Evolutionary conservation across 1,284 basidiomycete genomes (phyloP).

Genomic region (Leccinum variabile): DNA sequence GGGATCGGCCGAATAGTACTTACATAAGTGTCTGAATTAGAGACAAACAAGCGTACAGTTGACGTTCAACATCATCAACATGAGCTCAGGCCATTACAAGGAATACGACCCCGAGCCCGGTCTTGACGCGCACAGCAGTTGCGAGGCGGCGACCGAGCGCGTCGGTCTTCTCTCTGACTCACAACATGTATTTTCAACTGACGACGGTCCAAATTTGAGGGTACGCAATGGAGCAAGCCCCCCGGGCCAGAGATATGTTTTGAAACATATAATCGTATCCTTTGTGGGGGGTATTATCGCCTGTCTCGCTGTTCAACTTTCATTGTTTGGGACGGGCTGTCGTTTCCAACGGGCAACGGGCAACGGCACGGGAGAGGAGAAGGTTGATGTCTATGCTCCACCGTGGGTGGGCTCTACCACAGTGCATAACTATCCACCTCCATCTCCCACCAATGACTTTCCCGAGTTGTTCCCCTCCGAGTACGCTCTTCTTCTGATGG

Average conservation of each 20-base stretch:
- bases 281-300: constrained; percentile 28
- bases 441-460: constrained; percentile 65
- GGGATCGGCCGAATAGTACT: no score
- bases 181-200: constrained; percentile 3
- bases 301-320: constrained; percentile 31
- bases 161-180: constrained; percentile 23
- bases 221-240: neutral
- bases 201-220: neutral
- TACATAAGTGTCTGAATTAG: no score
- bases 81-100: constrained; percentile 18
- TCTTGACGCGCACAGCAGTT: constrained; percentile 4
- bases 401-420: constrained; percentile 71
- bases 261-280: constrained; percentile 29
- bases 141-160: constrained; percentile 14
- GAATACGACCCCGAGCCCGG: constrained; percentile 28
- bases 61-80: neutral
- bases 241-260: constrained; percentile 13
- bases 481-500: constrained; percentile 16
- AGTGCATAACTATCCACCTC: constrained; percentile 68
- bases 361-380: neutral
- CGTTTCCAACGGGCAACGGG: constrained; percentile 3
- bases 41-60: no score
- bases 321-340: constrained; percentile 24
- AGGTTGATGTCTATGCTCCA: constrained; percentile 39
- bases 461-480: constrained; percentile 72